phyloP scores from a whole-genome alignment of 805 yeast species.

The Barnettozyma sucrosica region DNA sequence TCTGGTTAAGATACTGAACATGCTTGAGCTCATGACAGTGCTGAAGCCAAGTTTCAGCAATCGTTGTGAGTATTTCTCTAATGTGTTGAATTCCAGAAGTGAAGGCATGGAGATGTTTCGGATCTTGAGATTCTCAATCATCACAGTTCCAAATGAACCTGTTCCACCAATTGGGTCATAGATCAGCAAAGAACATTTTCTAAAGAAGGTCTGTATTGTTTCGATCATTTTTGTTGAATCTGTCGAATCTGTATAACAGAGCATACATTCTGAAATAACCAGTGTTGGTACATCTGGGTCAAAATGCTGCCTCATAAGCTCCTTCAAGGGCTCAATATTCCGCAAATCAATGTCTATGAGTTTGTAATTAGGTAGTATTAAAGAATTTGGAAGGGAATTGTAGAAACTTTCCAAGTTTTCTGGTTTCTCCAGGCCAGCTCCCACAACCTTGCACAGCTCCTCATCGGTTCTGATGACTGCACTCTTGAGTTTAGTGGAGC shows the following conservation, averaged over 20 bases:
- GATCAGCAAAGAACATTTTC: conserved; percentile 29
- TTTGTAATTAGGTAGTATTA: conserved; percentile 20
- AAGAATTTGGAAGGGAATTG: conserved; percentile 25
- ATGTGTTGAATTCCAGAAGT: conserved; percentile 33
- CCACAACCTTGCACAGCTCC: conserved; percentile 10
- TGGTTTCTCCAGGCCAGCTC: conserved; percentile 4
- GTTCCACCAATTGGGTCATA: conserved; percentile 58
- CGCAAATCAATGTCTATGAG: conserved; percentile 32
- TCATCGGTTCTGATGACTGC: conserved; percentile 15
- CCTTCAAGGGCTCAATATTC: conserved; percentile 23
- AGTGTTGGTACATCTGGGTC: conserved; percentile 37
- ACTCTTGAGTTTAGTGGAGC: conserved; percentile 40
- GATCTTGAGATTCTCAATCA: conserved; percentile 44
- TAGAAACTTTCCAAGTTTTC: conserved; percentile 8
- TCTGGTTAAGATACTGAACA: conserved; percentile 30
- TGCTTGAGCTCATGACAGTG: conserved; percentile 14
- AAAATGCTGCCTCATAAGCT: conserved; percentile 18
- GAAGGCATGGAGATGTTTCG: conserved; percentile 41
- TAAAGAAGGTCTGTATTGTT: conserved; percentile 26
- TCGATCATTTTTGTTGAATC: conserved; percentile 36
- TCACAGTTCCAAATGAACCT: conserved; percentile 47
- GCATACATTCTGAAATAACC: conserved; percentile 51
- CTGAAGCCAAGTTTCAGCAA: conserved; percentile 13
- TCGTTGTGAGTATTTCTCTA: conserved; percentile 21
- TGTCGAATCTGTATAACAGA: conserved; percentile 44